Conservation (phyloP, 352 stramenopile species). For the Phytophthora chlamydospora region DNA sequence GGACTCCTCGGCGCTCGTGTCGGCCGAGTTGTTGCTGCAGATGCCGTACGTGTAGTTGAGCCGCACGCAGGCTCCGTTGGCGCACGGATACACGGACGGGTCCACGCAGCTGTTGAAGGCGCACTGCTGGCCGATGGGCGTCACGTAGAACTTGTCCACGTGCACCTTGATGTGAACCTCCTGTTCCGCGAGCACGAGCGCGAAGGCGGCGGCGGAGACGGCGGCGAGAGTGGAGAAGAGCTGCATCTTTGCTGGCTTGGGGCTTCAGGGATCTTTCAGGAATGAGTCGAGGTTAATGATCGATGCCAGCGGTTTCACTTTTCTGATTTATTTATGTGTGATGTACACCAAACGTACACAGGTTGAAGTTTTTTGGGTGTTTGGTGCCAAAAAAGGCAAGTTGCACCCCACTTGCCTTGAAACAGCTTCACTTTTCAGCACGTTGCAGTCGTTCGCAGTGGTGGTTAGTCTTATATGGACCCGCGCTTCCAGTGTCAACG, state of each 20-base stretch:
- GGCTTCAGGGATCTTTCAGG: constrained; percentile 2
- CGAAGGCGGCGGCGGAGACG: constrained; percentile 18
- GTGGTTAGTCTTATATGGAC: too few species aligned
- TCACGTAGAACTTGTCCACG: constrained; percentile 65
- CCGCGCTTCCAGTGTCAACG: too few species aligned
- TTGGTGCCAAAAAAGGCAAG: too few species aligned
- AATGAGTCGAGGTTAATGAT: too few species aligned
- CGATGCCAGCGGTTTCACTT: too few species aligned
- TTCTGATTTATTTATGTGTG: too few species aligned
- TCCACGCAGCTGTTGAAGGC: constrained; percentile 64
- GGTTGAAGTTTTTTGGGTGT: too few species aligned
- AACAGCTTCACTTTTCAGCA: too few species aligned
- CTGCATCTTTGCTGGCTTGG: constrained; percentile 27
- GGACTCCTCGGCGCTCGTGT: constrained; percentile 20
- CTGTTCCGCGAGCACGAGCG: constrained; percentile 35
- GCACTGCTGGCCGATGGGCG: constrained; percentile 58
- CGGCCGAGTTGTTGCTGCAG: constrained; percentile 37
- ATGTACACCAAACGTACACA: too few species aligned
- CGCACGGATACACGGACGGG: constrained; percentile 61
- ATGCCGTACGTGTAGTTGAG: constrained; percentile 63
- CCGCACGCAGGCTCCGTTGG: constrained; percentile 52
- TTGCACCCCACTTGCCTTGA: too few species aligned
- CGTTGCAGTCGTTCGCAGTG: too few species aligned
- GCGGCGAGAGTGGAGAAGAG: constrained; percentile 24
- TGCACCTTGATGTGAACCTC: constrained; percentile 44